Conservation (phyloP, 2,329 filamentous ascomycete genomes). For the Ascosphaera aggregata region DNA sequence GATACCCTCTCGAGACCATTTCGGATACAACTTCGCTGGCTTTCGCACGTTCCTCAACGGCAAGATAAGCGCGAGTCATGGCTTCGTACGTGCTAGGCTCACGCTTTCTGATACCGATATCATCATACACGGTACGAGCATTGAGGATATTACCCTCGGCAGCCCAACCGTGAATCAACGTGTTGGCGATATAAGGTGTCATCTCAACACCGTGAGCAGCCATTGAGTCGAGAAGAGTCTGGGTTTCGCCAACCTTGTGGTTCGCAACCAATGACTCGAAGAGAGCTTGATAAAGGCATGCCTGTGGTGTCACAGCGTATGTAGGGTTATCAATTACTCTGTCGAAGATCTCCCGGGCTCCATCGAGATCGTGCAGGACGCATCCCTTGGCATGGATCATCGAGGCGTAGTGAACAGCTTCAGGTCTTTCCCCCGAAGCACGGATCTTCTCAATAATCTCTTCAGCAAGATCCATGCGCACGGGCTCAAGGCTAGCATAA, state of each 20-base stretch:
- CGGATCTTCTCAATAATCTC: constrained; percentile 59
- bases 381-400: constrained; percentile 92
- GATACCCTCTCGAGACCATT: constrained; percentile 79
- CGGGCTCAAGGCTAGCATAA: constrained; percentile 76
- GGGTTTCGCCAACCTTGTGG: constrained; percentile 55
- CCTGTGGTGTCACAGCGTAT: constrained; percentile 47
- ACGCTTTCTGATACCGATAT: constrained; percentile 52
- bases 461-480: constrained; percentile 74
- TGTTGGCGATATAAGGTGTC: constrained; percentile 96
- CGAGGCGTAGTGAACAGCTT: constrained; percentile 87
- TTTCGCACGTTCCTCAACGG: constrained; percentile 52
- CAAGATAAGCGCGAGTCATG: constrained; percentile 84
- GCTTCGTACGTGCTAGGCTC: constrained; percentile 98
- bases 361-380: constrained; percentile 72
- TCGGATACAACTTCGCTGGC: constrained; percentile 67
- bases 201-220: constrained; percentile 47
- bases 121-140: constrained; percentile 55
- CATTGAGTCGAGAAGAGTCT: constrained; percentile 57
- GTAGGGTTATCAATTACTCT: constrained; percentile 44
- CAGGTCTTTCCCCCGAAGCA: constrained; percentile 47
- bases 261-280: constrained; percentile 96
- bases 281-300: constrained; percentile 87
- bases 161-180: constrained; percentile 91
- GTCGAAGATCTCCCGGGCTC: constrained; percentile 63
- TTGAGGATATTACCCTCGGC: constrained; percentile 57